Evolutionary conservation across 2,329 filamentous ascomycete genomes (phyloP).

Genomic region (Cercospora sp.): DNA sequence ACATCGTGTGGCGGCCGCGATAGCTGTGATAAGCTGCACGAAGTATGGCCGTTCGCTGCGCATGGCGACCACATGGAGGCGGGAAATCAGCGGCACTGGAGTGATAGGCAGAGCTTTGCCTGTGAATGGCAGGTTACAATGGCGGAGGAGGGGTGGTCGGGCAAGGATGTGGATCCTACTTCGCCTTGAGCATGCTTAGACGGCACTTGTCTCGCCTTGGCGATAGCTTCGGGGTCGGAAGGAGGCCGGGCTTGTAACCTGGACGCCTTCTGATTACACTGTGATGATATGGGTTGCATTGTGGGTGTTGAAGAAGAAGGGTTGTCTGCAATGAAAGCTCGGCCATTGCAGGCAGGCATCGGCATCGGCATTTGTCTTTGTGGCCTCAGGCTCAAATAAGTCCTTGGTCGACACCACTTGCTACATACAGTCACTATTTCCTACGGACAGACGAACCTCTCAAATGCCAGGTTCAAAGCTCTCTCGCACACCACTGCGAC

Average conservation of each 20-base stretch:
- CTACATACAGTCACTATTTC: no score
- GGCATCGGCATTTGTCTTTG: neutral
- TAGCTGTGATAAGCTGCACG: conserved; percentile 3
- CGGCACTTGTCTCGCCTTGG: conserved; percentile 10
- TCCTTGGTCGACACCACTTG: no score
- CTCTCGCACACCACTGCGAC: no score
- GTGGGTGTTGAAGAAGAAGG: neutral
- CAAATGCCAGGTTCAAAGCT: no score
- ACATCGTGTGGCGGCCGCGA: neutral
- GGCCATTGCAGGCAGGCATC: neutral
- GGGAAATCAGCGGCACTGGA: neutral
- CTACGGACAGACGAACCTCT: no score
- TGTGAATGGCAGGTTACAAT: conserved; percentile 10
- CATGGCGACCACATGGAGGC: conserved; percentile 8
- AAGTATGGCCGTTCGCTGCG: neutral
- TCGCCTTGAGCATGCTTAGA: conserved; percentile 14
- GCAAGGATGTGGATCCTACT: conserved; percentile 1
- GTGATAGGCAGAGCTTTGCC: conserved; percentile 15
- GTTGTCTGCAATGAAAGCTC: neutral
- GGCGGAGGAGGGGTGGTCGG: conserved; percentile 11
- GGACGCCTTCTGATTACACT: no score
- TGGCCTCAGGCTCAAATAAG: neutral
- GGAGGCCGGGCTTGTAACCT: neutral
- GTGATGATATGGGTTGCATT: neutral
- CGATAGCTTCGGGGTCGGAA: neutral